Evolutionary conservation across 1,284 basidiomycete genomes (phyloP).

Genomic region (Chalciporus sp.): DNA sequence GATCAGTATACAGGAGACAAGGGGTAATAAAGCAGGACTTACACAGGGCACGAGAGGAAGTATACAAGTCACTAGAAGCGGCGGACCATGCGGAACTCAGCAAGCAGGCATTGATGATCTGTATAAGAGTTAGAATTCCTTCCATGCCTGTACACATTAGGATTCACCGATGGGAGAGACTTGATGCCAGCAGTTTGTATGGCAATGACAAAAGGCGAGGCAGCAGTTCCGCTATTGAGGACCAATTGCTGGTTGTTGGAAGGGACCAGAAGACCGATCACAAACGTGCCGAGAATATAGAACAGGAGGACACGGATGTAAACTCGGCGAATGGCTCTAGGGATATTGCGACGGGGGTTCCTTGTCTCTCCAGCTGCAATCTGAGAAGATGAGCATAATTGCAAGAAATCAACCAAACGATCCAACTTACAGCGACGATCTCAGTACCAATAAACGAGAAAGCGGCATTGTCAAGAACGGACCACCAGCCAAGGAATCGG

Average conservation of each 20-base stretch:
- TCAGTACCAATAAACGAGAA: constrained; percentile 80
- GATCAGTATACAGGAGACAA: background rate
- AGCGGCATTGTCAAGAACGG: constrained; percentile 60
- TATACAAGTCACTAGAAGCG: constrained; percentile 82
- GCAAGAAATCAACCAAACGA: background rate
- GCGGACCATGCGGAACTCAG: constrained; percentile 88
- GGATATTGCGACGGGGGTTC: constrained; percentile 55
- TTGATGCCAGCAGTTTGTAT: constrained; percentile 64
- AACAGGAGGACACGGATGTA: constrained; percentile 71
- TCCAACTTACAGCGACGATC: constrained; percentile 67
- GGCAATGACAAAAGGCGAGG: constrained; percentile 73
- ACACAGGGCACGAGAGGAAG: constrained; percentile 81
- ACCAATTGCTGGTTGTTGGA: constrained; percentile 52
- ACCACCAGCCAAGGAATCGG: constrained; percentile 55
- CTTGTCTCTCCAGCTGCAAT: constrained; percentile 69
- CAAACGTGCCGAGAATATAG: constrained; percentile 54
- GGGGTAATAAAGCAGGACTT: constrained; percentile 29
- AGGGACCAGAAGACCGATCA: constrained; percentile 69
- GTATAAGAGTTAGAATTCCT: constrained; percentile 29
- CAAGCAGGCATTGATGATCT: constrained; percentile 87
- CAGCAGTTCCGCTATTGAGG: constrained; percentile 50
- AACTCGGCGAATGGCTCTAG: constrained; percentile 63
- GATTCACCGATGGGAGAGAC: constrained; percentile 51
- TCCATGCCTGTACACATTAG: background rate
- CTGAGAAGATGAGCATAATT: constrained; percentile 26